Percentiles rank a stretch among this genome's conserved stretches.
phyloP scores from a whole-genome alignment of 2,329 filamentous ascomycete genomes.

The Cladosporium halotolerans region DNA sequence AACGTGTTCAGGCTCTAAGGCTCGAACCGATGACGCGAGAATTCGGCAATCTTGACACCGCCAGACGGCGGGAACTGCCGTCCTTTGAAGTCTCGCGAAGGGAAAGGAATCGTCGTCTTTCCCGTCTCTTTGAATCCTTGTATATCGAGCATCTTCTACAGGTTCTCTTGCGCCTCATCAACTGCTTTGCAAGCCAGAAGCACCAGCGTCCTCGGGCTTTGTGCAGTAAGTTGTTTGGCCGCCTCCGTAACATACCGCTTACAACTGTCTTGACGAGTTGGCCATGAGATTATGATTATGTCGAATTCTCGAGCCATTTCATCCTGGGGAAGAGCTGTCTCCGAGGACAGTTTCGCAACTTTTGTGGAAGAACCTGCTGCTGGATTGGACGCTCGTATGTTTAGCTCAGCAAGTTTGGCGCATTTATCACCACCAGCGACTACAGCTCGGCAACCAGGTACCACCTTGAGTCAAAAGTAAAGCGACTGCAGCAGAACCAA shows the following conservation, averaged over 20 bases:
- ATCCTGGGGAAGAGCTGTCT: not conserved
- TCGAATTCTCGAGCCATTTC: not conserved
- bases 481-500: not conserved
- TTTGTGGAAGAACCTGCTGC: not conserved
- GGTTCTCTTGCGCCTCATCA: not conserved
- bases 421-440: not conserved
- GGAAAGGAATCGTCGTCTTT: not conserved
- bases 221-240: not conserved
- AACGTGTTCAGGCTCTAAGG: not conserved
- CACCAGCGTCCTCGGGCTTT: not conserved
- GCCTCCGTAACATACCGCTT: not conserved
- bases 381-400: not conserved
- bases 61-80: not conserved
- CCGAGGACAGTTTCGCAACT: not conserved
- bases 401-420: not conserved
- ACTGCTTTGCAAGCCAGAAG: not conserved
- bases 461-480: not conserved
- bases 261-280: not conserved
- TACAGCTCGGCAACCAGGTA: not conserved
- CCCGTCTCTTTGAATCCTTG: not conserved
- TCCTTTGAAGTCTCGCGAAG: not conserved
- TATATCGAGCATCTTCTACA: not conserved
- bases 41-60: not conserved
- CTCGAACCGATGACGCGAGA: not conserved
- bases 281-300: not conserved